phyloP scores from a whole-genome alignment of 2,329 filamentous ascomycete genomes.

The Triangularia verruculosa region DNA sequence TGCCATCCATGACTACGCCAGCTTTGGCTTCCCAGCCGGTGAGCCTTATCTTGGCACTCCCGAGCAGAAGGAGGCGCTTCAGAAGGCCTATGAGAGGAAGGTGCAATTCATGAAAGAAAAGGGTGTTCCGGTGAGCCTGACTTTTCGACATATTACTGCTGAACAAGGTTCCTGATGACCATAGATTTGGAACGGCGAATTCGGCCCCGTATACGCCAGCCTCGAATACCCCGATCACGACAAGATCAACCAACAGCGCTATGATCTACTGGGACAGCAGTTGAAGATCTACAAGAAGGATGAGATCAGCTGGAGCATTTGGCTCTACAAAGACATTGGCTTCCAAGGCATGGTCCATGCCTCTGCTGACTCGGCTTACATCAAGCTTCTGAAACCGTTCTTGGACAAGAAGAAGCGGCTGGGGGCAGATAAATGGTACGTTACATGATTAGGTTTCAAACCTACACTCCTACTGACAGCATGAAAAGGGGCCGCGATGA shows the following conservation, averaged over 20 bases:
- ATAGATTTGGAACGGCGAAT: constrained; percentile 45
- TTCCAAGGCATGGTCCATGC: constrained; percentile 51
- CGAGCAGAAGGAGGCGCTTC: constrained; percentile 40
- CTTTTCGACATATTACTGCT: not conserved
- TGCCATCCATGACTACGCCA: constrained; percentile 51
- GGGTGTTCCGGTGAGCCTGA: constrained; percentile 30
- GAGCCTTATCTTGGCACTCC: constrained; percentile 34
- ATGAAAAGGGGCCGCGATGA: constrained; percentile 39
- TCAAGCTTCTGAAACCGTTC: constrained; percentile 47
- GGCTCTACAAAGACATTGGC: constrained; percentile 48
- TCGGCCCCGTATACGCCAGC: constrained; percentile 42
- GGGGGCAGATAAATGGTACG: constrained; percentile 46
- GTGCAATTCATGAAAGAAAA: constrained; percentile 38
- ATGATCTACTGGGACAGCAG: constrained; percentile 39
- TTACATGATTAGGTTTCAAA: no score
- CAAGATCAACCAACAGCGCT: constrained; percentile 36
- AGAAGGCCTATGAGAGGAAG: constrained; percentile 37
- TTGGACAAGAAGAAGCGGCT: constrained; percentile 51
- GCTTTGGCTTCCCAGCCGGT: constrained; percentile 47
- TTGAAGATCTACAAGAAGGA: constrained; percentile 32
- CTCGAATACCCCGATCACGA: constrained; percentile 35
- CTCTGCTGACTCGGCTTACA: constrained; percentile 43
- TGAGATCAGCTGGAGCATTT: constrained; percentile 24
- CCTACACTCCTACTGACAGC: not conserved
- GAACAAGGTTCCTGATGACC: not conserved